Evolutionary conservation across 345 rosid genomes (phyloP).

Genomic region (Arabidopsis thaliana): TAIR10.1 NC_003076.8:8254501-8255000

Average conservation of each 20-base stretch:
- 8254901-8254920: constrained; percentile 57
- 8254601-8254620: constrained; percentile 19
- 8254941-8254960: constrained; percentile 49
- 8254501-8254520: constrained; percentile 50
- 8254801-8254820: constrained; percentile 10
- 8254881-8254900: constrained; percentile 56
- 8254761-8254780: background rate
- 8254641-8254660: background rate
- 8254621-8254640: constrained; percentile 9
- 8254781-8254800: background rate
- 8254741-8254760: background rate
- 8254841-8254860: constrained; percentile 55
- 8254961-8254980: background rate
- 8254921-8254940: constrained; percentile 50
- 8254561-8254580: constrained; percentile 1
- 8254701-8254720: background rate
- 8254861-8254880: constrained; percentile 35
- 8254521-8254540: background rate
- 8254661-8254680: background rate
- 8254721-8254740: background rate
- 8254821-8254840: constrained; percentile 50
- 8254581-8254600: background rate
- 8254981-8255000: background rate
- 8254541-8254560: background rate
- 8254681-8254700: background rate